These are phyloP conservation scores for Sinapis alba DNA, from an alignment of 441 rosid genomes.

Conservation along the genomic window DNA sequence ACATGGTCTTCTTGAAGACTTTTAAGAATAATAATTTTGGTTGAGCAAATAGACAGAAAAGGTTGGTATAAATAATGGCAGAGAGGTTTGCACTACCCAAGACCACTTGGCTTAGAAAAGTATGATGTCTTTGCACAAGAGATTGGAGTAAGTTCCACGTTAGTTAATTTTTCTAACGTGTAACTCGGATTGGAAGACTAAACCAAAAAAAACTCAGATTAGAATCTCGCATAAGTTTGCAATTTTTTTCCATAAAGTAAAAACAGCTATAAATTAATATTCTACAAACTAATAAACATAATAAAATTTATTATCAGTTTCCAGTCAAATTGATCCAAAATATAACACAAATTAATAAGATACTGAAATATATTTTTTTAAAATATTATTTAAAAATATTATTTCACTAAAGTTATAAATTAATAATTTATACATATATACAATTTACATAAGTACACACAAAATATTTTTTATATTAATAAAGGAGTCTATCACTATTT, in stretches of 20 bases:
- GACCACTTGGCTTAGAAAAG: neutral
- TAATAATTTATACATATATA: too few species aligned
- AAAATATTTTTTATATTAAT: too few species aligned
- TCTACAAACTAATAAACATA: too few species aligned
- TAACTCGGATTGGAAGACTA: neutral
- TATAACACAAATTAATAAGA: too few species aligned
- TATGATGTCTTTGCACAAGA: neutral
- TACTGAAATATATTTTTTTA: too few species aligned
- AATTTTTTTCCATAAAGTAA: neutral
- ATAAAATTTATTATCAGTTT: too few species aligned
- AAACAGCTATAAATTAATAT: neutral
- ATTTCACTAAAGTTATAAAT: too few species aligned
- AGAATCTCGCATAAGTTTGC: neutral
- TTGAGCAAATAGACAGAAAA: neutral
- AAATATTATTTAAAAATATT: too few species aligned
- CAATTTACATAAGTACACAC: too few species aligned
- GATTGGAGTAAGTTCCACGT: neutral
- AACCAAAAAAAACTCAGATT: too few species aligned
- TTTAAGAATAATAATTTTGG: neutral
- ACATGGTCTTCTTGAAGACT: neutral
- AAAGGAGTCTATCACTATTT: too few species aligned
- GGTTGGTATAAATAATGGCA: neutral
- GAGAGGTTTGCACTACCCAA: neutral
- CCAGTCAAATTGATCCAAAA: too few species aligned
- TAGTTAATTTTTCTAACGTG: neutral